These are phyloP conservation scores for Bonnemaisonia californica DNA, from an alignment of 31 red algal species.

Conservation along the genomic window DNA sequence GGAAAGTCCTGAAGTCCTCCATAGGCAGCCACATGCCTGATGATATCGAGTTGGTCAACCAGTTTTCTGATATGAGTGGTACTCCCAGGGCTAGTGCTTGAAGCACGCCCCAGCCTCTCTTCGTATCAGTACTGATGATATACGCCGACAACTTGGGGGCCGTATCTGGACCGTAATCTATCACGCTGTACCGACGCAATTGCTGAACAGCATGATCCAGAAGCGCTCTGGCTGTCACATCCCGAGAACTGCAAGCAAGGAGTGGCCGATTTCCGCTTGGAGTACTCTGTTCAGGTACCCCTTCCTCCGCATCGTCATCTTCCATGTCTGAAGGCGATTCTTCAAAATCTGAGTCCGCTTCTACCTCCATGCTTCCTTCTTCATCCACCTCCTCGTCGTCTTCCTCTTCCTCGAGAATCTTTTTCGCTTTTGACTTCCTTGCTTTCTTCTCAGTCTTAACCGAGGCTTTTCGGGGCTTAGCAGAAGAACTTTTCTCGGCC, in stretches of 20 bases:
- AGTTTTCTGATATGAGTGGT: constrained; percentile 54
- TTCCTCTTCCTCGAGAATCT: constrained; percentile 35
- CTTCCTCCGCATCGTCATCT: constrained; percentile 4
- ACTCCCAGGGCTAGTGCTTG: constrained; percentile 50
- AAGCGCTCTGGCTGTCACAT: constrained; percentile 32
- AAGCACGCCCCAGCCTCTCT: constrained; percentile 61
- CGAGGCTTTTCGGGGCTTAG: no score
- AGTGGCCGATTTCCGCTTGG: neutral
- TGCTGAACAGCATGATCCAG: constrained; percentile 76
- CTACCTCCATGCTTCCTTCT: constrained; percentile 18
- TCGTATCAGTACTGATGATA: constrained; percentile 60
- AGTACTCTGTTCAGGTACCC: neutral
- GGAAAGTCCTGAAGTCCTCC: constrained; percentile 36
- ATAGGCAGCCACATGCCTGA: constrained; percentile 55
- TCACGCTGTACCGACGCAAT: constrained; percentile 40
- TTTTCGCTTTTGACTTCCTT: constrained; percentile 13
- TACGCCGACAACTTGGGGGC: constrained; percentile 27
- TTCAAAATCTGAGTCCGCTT: constrained; percentile 21
- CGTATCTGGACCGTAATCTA: constrained; percentile 38
- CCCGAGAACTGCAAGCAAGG: constrained; percentile 64
- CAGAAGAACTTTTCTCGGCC: neutral
- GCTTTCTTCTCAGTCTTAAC: neutral
- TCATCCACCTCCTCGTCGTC: constrained; percentile 43
- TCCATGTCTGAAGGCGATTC: neutral
- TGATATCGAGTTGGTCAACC: constrained; percentile 62